Evolutionary conservation across 78 protist genomes (phyloP).

Genomic region (Polysphondylium violaceum): DNA sequence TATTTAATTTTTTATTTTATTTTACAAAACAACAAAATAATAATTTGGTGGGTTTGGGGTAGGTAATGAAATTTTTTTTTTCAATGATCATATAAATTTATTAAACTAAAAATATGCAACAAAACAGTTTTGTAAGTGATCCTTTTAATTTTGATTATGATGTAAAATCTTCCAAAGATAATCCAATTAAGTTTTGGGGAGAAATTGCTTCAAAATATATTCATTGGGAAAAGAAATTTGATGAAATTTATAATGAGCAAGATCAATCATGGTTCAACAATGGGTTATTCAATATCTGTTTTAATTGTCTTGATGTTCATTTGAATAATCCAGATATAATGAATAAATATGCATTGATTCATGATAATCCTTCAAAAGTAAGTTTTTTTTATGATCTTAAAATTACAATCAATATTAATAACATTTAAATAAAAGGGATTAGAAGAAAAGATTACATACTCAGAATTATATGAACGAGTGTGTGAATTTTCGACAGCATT

Average conservation of each 20-base stretch:
- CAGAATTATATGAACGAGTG: conserved; percentile 50
- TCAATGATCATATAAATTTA: no score
- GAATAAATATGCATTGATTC: conserved; percentile 28
- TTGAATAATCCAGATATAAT: neutral
- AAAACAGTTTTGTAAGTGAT: no score
- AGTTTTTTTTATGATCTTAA: no score
- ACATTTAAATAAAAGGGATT: no score
- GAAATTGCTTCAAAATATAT: conserved; percentile 16
- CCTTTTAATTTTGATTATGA: conserved; percentile 23
- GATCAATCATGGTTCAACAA: conserved; percentile 85
- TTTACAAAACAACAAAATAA: no score
- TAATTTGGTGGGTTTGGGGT: no score
- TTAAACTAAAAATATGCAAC: no score
- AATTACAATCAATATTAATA: no score
- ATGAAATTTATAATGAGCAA: neutral
- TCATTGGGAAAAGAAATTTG: conserved; percentile 10
- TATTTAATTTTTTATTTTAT: no score
- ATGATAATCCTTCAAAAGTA: conserved; percentile 23
- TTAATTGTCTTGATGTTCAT: conserved; percentile 82
- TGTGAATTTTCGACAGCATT: conserved; percentile 87
- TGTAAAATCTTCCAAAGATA: neutral
- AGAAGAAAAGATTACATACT: neutral
- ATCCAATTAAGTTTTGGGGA: conserved; percentile 27
- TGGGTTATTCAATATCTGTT: conserved; percentile 84
- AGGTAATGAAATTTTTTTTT: no score